These are phyloP conservation scores for Mortierella hygrophila DNA, from an alignment of 192 early-diverging fungal genomes.

Conservation along the genomic window DNA sequence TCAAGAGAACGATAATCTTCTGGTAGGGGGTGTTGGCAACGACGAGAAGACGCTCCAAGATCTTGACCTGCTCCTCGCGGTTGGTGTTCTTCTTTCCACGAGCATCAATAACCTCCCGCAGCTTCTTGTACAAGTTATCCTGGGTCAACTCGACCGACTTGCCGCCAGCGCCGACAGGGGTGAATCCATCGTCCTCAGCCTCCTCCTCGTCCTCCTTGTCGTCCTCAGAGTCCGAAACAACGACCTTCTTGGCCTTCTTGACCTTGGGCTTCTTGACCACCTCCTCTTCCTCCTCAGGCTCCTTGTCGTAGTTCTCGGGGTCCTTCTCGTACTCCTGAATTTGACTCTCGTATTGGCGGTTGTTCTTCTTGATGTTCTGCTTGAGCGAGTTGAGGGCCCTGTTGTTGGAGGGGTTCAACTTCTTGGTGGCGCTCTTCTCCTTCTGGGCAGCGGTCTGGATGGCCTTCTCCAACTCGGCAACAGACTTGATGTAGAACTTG, in stretches of 20 bases:
- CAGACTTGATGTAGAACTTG: conserved; percentile 80
- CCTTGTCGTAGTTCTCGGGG: conserved; percentile 26
- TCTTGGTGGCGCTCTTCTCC: conserved; percentile 82
- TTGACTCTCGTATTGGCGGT: conserved; percentile 78
- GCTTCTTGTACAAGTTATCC: conserved; percentile 86
- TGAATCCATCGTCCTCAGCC: conserved; percentile 75
- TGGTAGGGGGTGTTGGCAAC: conserved; percentile 80
- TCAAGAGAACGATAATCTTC: conserved; percentile 86
- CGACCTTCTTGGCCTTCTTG: conserved; percentile 55
- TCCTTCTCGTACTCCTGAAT: conserved; percentile 77
- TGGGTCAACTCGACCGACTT: conserved; percentile 73
- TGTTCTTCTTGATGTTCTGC: conserved; percentile 92
- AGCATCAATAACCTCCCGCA: conserved; percentile 81
- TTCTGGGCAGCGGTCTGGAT: conserved; percentile 71
- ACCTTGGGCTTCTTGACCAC: conserved; percentile 26
- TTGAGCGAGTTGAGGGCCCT: conserved; percentile 93
- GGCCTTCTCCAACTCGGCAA: conserved; percentile 84
- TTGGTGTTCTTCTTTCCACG: conserved; percentile 98
- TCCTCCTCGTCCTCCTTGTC: conserved; percentile 62
- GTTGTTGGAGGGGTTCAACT: conserved; percentile 85
- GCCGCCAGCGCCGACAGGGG: conserved; percentile 76
- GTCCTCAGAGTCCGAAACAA: conserved; percentile 62
- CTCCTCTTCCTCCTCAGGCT: conserved; percentile 27
- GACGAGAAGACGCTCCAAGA: conserved; percentile 73
- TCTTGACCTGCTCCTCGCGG: conserved; percentile 79